A percentile compares a stretch with the other conserved stretches of the same genome.
phyloP scores from a whole-genome alignment of 208 protist species.

The Crithidia bombi region DNA sequence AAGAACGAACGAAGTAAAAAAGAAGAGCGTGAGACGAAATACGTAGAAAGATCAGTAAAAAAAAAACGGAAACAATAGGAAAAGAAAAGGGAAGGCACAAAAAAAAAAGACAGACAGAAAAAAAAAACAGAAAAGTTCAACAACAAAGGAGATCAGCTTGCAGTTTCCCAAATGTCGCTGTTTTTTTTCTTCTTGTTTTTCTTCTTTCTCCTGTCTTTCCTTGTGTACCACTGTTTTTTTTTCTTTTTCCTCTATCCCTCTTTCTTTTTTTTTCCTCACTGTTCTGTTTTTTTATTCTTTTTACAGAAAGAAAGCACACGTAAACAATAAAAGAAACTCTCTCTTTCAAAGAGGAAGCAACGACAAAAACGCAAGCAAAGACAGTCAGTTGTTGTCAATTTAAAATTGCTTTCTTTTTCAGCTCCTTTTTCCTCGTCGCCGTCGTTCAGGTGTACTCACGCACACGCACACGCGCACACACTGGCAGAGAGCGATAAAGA shows the following conservation, averaged over 20 bases:
- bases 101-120: not conserved
- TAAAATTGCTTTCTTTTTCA: not conserved
- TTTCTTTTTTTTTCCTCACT: not conserved
- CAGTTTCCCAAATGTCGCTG: not conserved
- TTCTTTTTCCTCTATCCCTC: not conserved
- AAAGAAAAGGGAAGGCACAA: not conserved
- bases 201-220: not conserved
- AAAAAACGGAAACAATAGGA: conserved; percentile 7
- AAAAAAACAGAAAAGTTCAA: conserved; percentile 10
- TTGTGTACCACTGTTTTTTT: conserved; percentile 1
- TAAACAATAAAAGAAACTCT: too few species aligned
- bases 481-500: too few species aligned
- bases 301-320: too few species aligned
- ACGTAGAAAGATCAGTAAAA: conserved; percentile 5
- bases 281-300: not conserved
- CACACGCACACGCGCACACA: not conserved
- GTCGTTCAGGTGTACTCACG: not conserved
- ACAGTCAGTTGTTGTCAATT: not conserved
- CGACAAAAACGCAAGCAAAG: too few species aligned
- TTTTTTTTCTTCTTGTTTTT: not conserved
- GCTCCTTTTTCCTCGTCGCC: not conserved
- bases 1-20: not conserved
- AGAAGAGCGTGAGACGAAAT: not conserved
- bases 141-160: conserved; percentile 10
- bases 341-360: too few species aligned